These are phyloP conservation scores for Podila verticillata DNA, from an alignment of 192 early-diverging fungal genomes.

Conservation along the genomic window DNA sequence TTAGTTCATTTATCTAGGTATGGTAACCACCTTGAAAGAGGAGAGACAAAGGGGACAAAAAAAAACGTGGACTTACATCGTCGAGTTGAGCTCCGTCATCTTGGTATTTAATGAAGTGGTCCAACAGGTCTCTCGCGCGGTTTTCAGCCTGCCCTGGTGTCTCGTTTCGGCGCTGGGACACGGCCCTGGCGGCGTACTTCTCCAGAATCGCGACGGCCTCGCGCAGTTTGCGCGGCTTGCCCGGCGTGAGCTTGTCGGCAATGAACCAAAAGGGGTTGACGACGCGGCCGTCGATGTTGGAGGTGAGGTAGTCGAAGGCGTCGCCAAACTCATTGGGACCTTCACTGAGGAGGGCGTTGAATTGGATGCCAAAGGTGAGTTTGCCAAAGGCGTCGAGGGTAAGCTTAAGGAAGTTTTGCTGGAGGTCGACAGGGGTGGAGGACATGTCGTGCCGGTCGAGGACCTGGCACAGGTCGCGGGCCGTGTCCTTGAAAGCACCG, in stretches of 20 bases:
- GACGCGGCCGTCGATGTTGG: conserved; percentile 18
- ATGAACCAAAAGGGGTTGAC: conserved; percentile 46
- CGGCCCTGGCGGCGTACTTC: neutral
- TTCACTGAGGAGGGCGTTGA: conserved; percentile 5
- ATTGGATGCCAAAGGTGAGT: conserved; percentile 11
- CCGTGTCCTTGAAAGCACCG: neutral
- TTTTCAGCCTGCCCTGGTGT: neutral
- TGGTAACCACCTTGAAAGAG: conserved; percentile 45
- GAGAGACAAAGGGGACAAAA: conserved; percentile 2
- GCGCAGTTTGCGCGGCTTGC: conserved; percentile 12
- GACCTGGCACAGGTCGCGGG: neutral
- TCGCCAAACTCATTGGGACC: conserved; percentile 41
- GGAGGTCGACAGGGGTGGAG: conserved; percentile 22
- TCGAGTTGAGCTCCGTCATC: neutral
- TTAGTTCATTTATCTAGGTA: neutral
- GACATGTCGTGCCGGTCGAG: neutral
- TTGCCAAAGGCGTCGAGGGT: conserved; percentile 31
- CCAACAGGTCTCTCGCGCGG: neutral
- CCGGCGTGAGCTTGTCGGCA: conserved; percentile 30
- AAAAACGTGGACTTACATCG: neutral
- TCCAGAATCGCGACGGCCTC: neutral
- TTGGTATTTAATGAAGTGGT: neutral
- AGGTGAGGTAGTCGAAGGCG: conserved; percentile 63
- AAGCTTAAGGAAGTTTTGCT: conserved; percentile 36
- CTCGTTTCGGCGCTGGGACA: neutral